Conservation (phyloP, 164 flowering plant species). For the Dillenia turbinata region DNA sequence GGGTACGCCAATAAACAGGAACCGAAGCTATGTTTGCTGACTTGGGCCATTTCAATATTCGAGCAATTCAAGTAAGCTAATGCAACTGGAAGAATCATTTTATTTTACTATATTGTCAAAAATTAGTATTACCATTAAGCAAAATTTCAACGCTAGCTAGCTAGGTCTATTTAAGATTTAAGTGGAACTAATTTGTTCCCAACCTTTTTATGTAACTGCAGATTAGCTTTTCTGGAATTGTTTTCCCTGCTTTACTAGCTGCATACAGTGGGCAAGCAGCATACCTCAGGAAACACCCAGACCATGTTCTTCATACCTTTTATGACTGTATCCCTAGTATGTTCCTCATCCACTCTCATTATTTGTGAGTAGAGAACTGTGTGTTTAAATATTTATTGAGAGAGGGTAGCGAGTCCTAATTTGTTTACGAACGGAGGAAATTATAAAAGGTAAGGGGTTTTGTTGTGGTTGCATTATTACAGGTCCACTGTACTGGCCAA, state of each 20-base stretch:
- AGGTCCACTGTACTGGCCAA: constrained; percentile 70
- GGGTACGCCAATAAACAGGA: constrained; percentile 32
- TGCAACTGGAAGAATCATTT: background rate
- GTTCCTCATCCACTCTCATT: background rate
- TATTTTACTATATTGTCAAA: no score
- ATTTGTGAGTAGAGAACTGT: no score
- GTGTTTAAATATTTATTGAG: no score
- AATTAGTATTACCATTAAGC: no score
- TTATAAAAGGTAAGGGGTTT: no score
- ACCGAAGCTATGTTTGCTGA: constrained; percentile 97
- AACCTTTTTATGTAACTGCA: constrained; percentile 19
- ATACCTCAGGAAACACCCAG: constrained; percentile 41
- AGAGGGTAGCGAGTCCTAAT: no score
- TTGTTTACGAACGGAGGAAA: no score
- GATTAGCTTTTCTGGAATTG: constrained; percentile 49
- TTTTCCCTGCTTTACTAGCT: constrained; percentile 43
- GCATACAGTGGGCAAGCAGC: constrained; percentile 75
- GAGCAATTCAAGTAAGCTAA: constrained; percentile 57
- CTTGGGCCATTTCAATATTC: constrained; percentile 71
- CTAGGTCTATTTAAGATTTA: no score
- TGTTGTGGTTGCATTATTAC: constrained; percentile 2
- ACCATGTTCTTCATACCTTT: constrained; percentile 38
- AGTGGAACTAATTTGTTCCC: no score
- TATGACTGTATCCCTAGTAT: constrained; percentile 53
- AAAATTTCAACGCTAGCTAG: no score